Evolutionary conservation across 106 monocot species (phyloP).

Genomic region (Acanthochlamys bracteata): DNA sequence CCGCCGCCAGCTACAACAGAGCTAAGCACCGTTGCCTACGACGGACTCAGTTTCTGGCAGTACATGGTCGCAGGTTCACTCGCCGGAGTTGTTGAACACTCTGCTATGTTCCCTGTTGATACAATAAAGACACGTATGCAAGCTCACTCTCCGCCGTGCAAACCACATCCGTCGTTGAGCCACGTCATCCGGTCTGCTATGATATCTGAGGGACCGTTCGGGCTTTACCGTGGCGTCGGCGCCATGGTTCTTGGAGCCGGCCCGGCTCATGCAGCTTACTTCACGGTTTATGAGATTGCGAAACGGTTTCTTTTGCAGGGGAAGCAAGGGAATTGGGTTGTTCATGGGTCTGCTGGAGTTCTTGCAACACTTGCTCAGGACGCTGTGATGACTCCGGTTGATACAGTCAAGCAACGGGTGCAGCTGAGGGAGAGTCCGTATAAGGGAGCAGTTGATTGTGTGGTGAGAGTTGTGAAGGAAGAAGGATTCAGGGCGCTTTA

Average conservation of each 20-base stretch:
- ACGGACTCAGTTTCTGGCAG: constrained; percentile 80
- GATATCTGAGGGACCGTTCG: constrained; percentile 37
- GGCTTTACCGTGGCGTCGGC: constrained; percentile 74
- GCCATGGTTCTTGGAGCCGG: constrained; percentile 93
- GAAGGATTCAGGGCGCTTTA: constrained; percentile 76
- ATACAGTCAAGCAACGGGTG: constrained; percentile 91
- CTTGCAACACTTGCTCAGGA: constrained; percentile 81
- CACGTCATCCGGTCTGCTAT: constrained; percentile 33
- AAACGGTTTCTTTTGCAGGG: constrained; percentile 40
- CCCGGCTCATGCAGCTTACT: constrained; percentile 92
- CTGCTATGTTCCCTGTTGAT: constrained; percentile 97
- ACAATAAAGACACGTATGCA: constrained; percentile 93
- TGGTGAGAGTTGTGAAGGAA: constrained; percentile 55
- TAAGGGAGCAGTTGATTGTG: constrained; percentile 66
- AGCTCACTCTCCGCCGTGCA: constrained; percentile 26
- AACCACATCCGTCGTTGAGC: constrained; percentile 23
- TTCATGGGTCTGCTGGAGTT: constrained; percentile 72
- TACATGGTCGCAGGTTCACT: constrained; percentile 88
- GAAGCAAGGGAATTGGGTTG: constrained; percentile 29
- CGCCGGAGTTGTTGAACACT: constrained; percentile 89
- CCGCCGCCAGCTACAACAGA: constrained; percentile 15
- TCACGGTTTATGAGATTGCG: constrained; percentile 80
- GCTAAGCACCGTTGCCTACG: constrained; percentile 26
- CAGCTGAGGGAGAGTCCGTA: constrained; percentile 82
- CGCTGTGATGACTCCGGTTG: constrained; percentile 93